Evolutionary conservation across 192 early-diverging fungal species (phyloP).

Genomic region (Backusella liffmaniae): DNA sequence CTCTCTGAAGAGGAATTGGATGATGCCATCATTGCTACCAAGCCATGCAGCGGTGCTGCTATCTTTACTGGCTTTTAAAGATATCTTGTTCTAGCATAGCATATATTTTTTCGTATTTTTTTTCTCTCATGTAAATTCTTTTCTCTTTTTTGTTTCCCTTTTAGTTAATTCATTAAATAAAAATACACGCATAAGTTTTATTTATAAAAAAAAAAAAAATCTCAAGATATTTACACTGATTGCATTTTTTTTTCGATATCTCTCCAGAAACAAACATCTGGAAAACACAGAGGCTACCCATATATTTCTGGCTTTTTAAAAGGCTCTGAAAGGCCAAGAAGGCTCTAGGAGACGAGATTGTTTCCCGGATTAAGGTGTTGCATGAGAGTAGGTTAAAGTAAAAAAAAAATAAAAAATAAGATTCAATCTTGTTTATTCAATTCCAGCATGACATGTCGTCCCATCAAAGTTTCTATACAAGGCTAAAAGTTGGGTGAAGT

Average conservation of each 20-base stretch:
- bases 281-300: no score
- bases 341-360: no score
- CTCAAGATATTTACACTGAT: background rate
- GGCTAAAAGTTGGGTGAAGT: background rate
- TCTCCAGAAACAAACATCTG: background rate
- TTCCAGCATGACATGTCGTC: background rate
- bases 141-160: background rate
- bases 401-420: background rate
- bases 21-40: slow-evolving; percentile 51
- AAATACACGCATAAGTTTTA: slow-evolving; percentile 1
- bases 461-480: background rate
- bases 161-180: background rate
- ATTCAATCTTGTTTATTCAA: background rate
- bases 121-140: background rate
- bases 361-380: no score
- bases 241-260: background rate
- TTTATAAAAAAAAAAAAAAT: background rate
- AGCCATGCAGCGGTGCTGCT: slow-evolving; percentile 44
- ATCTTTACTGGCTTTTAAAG: slow-evolving; percentile 39
- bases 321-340: no score
- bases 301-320: no score
- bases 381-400: background rate
- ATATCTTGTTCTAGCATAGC: background rate
- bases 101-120: background rate
- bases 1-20: slow-evolving; percentile 47